phyloP scores from a whole-genome alignment of 495 filamentous ascomycete genomes.

The Hypoxylon intermedium region DNA sequence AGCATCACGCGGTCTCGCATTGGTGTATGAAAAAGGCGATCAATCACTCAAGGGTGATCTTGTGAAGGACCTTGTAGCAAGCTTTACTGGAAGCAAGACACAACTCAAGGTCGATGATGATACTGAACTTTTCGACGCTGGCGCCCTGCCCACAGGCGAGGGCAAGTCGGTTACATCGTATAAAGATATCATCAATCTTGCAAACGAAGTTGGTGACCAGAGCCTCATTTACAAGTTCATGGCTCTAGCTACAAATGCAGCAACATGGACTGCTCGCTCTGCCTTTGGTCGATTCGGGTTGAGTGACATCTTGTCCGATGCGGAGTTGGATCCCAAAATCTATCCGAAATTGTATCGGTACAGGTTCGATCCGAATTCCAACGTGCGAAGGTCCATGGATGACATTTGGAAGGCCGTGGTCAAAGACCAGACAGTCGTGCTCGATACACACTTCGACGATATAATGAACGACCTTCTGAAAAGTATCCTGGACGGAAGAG shows the following conservation, averaged over 20 bases:
- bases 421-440: constrained; percentile 75
- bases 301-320: constrained; percentile 87
- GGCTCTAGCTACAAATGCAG: constrained; percentile 91
- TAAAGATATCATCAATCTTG: constrained; percentile 91
- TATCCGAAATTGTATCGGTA: constrained; percentile 95
- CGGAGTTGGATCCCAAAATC: constrained; percentile 87
- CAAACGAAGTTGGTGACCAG: constrained; percentile 91
- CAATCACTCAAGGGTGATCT: constrained; percentile 78
- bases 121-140: constrained; percentile 93
- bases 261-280: constrained; percentile 92
- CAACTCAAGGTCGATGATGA: constrained; percentile 83
- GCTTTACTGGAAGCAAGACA: constrained; percentile 79
- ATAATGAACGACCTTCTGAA: constrained; percentile 87
- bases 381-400: constrained; percentile 93
- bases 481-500: constrained; percentile 78
- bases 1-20: constrained; percentile 83
- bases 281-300: constrained; percentile 94
- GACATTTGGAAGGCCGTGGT: constrained; percentile 95
- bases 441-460: constrained; percentile 78
- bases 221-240: constrained; percentile 97
- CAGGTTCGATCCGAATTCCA: constrained; percentile 90
- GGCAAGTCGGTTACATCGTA: constrained; percentile 90
- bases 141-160: constrained; percentile 87
- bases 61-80: constrained; percentile 82
- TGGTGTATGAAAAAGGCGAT: constrained; percentile 93